These are phyloP conservation scores for Elaeis guineensis DNA, from an alignment of 176 grass and related monocot genomes.

Conservation along the genomic window DNA sequence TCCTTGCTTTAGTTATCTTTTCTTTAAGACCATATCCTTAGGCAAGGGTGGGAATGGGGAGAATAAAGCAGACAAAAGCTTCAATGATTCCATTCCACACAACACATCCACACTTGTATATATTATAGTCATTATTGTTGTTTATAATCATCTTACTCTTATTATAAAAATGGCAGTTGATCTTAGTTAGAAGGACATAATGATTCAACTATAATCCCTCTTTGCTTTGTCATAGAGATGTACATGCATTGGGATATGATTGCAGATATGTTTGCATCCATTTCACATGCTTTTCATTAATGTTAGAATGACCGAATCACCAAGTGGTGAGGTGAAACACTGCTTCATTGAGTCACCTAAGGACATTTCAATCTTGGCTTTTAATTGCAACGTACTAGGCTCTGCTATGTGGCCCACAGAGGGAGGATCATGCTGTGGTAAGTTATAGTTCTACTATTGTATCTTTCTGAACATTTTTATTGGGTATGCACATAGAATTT, in stretches of 20 bases:
- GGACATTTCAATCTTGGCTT: conserved; percentile 7
- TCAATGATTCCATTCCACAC: conserved; percentile 21
- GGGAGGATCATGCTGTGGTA: too few relatives aligned
- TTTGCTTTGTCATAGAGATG: conserved; percentile 6
- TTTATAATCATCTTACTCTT: conserved; percentile 6
- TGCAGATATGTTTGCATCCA: conserved; percentile 17
- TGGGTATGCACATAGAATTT: too few relatives aligned
- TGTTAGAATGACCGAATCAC: background rate
- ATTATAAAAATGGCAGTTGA: too few relatives aligned
- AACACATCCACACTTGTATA: conserved; percentile 10
- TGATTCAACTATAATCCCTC: conserved; percentile 46
- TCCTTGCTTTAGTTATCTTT: background rate
- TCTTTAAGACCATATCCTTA: conserved; percentile 3
- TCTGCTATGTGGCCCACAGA: background rate
- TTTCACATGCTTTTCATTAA: conserved; percentile 19
- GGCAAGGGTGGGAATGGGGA: background rate
- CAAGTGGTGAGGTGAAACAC: too few relatives aligned
- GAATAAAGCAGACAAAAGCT: conserved; percentile 28
- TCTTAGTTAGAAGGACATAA: conserved; percentile 23
- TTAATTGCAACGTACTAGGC: conserved; percentile 2
- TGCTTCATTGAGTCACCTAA: background rate
- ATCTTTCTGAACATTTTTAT: too few relatives aligned
- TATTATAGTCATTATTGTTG: conserved; percentile 15
- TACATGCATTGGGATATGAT: conserved; percentile 23
- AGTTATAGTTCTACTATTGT: too few relatives aligned